Conservation (phyloP, 768 basidiomycete genomes). For the Mycena venus region DNA sequence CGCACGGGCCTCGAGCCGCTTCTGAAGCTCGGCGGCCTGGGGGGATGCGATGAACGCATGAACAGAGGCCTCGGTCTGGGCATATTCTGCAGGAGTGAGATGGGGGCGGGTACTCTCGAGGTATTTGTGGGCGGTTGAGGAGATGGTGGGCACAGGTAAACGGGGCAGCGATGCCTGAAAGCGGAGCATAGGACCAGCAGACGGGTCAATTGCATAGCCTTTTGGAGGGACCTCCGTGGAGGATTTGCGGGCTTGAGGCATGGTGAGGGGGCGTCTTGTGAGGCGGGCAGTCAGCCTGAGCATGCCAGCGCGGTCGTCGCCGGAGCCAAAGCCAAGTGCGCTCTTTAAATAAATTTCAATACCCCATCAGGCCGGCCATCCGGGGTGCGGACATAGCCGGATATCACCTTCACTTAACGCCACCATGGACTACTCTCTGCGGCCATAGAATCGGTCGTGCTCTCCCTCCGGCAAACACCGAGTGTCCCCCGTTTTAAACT, state of each 20-base stretch:
- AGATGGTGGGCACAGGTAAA: slow-evolving; percentile 88
- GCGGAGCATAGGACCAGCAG: slow-evolving; percentile 77
- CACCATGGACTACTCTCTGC: too few species aligned
- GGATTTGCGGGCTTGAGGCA: slow-evolving; percentile 27
- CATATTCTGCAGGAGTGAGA: slow-evolving; percentile 73
- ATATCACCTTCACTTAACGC: too few species aligned
- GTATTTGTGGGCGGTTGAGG: slow-evolving; percentile 90
- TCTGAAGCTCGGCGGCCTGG: slow-evolving; percentile 80
- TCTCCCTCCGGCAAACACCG: too few species aligned
- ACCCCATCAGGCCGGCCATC: background rate
- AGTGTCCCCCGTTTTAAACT: too few species aligned
- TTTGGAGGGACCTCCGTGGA: slow-evolving; percentile 52
- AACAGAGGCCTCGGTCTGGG: slow-evolving; percentile 70
- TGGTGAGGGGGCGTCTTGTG: slow-evolving; percentile 24
- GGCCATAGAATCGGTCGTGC: too few species aligned
- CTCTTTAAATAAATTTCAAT: slow-evolving; percentile 5
- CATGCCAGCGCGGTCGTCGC: slow-evolving; percentile 17
- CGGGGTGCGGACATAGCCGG: too few species aligned
- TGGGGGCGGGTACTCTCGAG: slow-evolving; percentile 88
- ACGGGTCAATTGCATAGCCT: slow-evolving; percentile 67
- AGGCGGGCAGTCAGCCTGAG: slow-evolving; percentile 30
- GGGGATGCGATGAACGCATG: slow-evolving; percentile 79
- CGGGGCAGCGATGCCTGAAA: slow-evolving; percentile 80
- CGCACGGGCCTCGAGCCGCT: slow-evolving; percentile 82
- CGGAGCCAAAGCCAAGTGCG: background rate